A percentile compares a stretch with the other conserved stretches of the same genome.
Evolutionary conservation across 768 basidiomycete genomes (phyloP).

Genomic region (Tricholoma furcatifolium): DNA sequence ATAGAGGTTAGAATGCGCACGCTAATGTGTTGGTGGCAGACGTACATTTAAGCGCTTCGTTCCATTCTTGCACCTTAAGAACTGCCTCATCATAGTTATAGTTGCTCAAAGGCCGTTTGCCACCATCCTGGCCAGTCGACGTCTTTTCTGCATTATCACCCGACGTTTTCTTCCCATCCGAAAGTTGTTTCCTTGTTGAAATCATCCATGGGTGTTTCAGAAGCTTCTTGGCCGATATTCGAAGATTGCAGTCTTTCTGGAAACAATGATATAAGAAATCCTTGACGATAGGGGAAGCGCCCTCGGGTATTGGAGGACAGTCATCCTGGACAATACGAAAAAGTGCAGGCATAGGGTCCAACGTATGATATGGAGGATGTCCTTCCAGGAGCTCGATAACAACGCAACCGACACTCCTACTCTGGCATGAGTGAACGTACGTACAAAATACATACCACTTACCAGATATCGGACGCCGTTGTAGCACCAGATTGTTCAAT

Average conservation of each 20-base stretch:
- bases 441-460: background rate
- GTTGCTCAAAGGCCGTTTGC: constrained; percentile 57
- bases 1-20: constrained; percentile 2
- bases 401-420: constrained; percentile 90
- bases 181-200: constrained; percentile 74
- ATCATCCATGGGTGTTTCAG: constrained; percentile 96
- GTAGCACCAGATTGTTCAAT: constrained; percentile 98
- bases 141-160: constrained; percentile 34
- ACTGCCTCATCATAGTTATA: constrained; percentile 95
- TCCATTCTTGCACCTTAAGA: constrained; percentile 97
- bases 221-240: constrained; percentile 92
- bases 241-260: constrained; percentile 95
- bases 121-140: constrained; percentile 31
- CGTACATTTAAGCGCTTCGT: constrained; percentile 90
- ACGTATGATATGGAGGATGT: constrained; percentile 92
- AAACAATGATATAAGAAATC: constrained; percentile 98
- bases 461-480: constrained; percentile 95
- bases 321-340: constrained; percentile 99
- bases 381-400: constrained; percentile 92
- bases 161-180: constrained; percentile 32
- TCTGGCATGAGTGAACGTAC: background rate
- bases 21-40: constrained; percentile 11
- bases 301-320: constrained; percentile 93
- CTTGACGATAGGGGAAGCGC: constrained; percentile 91
- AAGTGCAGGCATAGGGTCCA: constrained; percentile 97